These are phyloP conservation scores for Bocquillonia castaneifolia DNA, from an alignment of 441 rosid genomes.

Conservation along the genomic window DNA sequence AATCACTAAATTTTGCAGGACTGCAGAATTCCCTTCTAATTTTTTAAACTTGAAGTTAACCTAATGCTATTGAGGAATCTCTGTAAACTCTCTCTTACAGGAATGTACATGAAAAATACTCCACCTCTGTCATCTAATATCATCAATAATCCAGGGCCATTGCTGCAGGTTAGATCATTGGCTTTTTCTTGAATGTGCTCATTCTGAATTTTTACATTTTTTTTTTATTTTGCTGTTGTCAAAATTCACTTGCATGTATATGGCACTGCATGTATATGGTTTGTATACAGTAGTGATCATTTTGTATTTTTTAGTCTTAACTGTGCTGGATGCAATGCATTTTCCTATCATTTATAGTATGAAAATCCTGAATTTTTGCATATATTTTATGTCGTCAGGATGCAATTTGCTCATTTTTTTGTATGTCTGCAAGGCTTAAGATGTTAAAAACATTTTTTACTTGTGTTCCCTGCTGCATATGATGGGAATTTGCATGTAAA, in stretches of 20 bases:
- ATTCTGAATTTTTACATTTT: conserved; percentile 11
- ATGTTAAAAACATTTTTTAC: not conserved
- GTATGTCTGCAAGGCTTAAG: not conserved
- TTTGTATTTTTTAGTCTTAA: not conserved
- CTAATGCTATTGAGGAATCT: conserved; percentile 13
- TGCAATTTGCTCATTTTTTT: not conserved
- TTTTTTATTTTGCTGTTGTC: not conserved
- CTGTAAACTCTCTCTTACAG: conserved; percentile 35
- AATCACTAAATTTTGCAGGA: conserved; percentile 12
- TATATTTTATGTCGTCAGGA: not conserved
- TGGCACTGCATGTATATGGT: not conserved
- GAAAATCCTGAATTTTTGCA: not conserved
- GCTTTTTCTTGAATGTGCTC: not conserved
- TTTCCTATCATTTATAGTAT: not conserved
- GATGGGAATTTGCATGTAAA: not conserved
- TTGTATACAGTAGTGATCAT: not conserved
- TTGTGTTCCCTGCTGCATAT: not conserved
- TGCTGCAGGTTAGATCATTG: conserved; percentile 61
- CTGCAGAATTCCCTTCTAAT: conserved; percentile 11
- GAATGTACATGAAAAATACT: conserved; percentile 59
- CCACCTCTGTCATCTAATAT: conserved; percentile 55
- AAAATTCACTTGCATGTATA: not conserved
- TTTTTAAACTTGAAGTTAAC: conserved; percentile 5
- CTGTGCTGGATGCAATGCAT: not conserved
- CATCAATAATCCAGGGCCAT: conserved; percentile 53